phyloP scores from a whole-genome alignment of 1,139 yeast species.

The Diutina rugosa region DNA sequence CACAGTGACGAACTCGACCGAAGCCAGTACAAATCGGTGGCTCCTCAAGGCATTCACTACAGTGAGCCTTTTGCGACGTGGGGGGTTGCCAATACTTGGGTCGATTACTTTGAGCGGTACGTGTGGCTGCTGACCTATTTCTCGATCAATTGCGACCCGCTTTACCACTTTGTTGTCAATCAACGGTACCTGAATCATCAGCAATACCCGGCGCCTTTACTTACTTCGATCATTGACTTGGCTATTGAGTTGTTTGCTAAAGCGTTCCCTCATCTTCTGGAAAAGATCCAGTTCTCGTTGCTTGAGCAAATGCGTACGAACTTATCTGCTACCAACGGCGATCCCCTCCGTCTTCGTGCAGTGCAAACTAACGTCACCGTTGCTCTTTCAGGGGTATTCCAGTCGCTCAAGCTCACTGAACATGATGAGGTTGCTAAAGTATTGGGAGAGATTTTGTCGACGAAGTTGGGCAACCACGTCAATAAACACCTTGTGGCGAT shows the following conservation, averaged over 20 bases:
- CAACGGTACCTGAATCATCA: slow-evolving; percentile 15
- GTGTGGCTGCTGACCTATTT: slow-evolving; percentile 15
- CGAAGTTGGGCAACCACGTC: slow-evolving; percentile 4
- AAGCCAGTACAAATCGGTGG: background rate
- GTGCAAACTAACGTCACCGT: slow-evolving; percentile 48
- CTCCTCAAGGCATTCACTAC: background rate
- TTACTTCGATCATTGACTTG: slow-evolving; percentile 55
- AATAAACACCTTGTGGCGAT: slow-evolving; percentile 28
- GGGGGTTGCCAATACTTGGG: slow-evolving; percentile 13
- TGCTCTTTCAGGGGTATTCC: slow-evolving; percentile 42
- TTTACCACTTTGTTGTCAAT: slow-evolving; percentile 1
- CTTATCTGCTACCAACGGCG: slow-evolving; percentile 15
- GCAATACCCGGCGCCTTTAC: slow-evolving; percentile 7
- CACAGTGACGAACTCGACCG: slow-evolving; percentile 12
- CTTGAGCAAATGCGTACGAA: slow-evolving; percentile 66
- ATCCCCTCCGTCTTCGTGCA: slow-evolving; percentile 31
- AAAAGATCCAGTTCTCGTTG: slow-evolving; percentile 75
- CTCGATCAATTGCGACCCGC: slow-evolving; percentile 23
- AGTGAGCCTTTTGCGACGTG: background rate
- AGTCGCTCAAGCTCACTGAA: slow-evolving; percentile 11
- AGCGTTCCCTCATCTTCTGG: slow-evolving; percentile 61
- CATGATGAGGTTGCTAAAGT: slow-evolving; percentile 32
- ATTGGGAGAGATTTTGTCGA: slow-evolving; percentile 45
- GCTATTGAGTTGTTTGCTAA: slow-evolving; percentile 67
- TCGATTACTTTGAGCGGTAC: slow-evolving; percentile 18